Base-by-base conservation (phyloP, 345 rosid species). In the Eucalyptus erythrocorys region DNA sequence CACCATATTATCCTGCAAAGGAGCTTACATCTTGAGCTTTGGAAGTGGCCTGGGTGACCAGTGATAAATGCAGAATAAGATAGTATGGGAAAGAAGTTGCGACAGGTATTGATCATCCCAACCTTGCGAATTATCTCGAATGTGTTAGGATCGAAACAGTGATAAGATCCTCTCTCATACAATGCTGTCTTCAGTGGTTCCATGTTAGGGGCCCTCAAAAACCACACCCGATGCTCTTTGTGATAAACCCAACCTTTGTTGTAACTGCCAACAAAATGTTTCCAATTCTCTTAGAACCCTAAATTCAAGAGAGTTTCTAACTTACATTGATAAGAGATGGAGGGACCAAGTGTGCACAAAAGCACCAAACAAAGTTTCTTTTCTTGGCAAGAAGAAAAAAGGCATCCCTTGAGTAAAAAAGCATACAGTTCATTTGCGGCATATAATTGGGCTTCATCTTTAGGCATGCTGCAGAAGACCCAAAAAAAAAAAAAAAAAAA, bases 341-440 rank as follows among this genome's bases (percentile, higher is more conserved):
- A 66, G 81, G 27, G 48, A 68, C 57, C n/a, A 32, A 32, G 19
- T 6, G 43, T 17, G 27, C 26, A 81, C 22, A n/a, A 84, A 24
- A 80, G 79, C 64, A 7, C 34, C 84, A 30, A 21, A 82, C n/a
- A 48, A 32, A 4, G 80, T 68, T 68, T 17, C 24, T 68, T 34
- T 68, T 68, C 43, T 34, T 17, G 43, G 80, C 43, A 68, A 71
- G 8, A 5, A 10, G 50, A 6, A 89, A 30, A 50, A 88, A 12
- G 21, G 40, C 42, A 45, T 81, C 57, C 10, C 37, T 24, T 26
- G 88, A 84, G 48, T 48, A 80, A 45, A 91, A 87, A 88, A 90
- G 87, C 99, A 87, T 95, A 96, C 99, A 98, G 99, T 95, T 97
- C 99, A 88, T 95, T 94, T 61, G 99, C 98, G 51, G 99, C 99